Evolutionary conservation across 2,329 filamentous ascomycete species (phyloP), one percentile per base, ranked within the genome.

Genomic region (Ophiostoma himal-ulmi): DNA sequence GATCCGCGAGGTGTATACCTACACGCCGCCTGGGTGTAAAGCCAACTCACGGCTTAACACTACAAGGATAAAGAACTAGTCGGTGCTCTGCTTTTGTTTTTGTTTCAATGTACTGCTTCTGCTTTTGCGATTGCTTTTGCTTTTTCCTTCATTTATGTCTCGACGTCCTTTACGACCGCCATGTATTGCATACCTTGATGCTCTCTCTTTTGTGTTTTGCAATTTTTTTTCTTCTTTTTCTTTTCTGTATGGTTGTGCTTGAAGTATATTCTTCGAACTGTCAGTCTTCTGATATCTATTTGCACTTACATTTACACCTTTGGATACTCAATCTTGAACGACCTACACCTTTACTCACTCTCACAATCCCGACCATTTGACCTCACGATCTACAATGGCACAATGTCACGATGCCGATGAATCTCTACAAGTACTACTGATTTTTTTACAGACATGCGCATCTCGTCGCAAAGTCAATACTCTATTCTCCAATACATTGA

Each of bases 1-100:
- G 5, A 67, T 71, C 11, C 71, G 69, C 26, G 48, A 68, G 5
- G 70, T 68, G 10, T 73, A 70, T 44, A 68, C 65, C 8, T 44
- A 54, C 36, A 52, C 57, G 4, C 69, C 64, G 5, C 69, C 48
- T 14, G 69, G 66, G n/a, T 52, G 30, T 1, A 36, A 52, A n/a
- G 39, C 68, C 14, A 54, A 70, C 22, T 68, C 37, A 1, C 4
- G 36, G 57, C 37, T 67, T 13, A 66, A 37, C 5, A 1, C 17
- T 10, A 62, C 30, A 17, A n/a, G 8, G 60, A 20, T 34, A 8
- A n/a, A 64, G 60, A 7, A 10, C 13, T 20, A 6, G 14, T 60
- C 11, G 10, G 8, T 60, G 10, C 7, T 30, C 3, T n/a, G 11
- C 8, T 26, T 36, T 14, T 62, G 57, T 8, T 20, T 30, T 62